Conservation (phyloP, 176 grass and related monocot genomes). For the Rhynchospora breviuscula region DNA sequence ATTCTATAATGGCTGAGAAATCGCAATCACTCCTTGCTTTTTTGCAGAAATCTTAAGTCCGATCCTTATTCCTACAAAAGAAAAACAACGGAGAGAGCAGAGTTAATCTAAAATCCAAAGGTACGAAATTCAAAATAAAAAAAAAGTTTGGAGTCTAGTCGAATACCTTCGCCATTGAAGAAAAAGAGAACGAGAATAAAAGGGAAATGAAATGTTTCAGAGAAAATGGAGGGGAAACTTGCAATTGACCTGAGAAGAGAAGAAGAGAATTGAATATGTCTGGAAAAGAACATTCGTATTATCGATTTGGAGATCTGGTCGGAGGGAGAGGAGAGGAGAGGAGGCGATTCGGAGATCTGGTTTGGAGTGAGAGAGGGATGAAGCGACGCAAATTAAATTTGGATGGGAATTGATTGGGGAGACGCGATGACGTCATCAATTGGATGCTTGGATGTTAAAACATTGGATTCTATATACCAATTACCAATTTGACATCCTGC, state of each 20-base stretch:
- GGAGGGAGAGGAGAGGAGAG: too few relatives aligned
- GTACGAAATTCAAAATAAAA: neutral
- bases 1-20: neutral
- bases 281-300: neutral
- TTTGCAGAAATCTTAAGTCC: slow-evolving; percentile 23
- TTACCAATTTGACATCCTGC: too few relatives aligned
- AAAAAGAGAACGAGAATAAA: neutral
- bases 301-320: too few relatives aligned
- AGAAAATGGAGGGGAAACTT: neutral
- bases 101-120: neutral
- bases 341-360: too few relatives aligned
- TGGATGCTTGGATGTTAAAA: too few relatives aligned
- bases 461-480: too few relatives aligned
- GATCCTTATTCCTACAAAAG: slow-evolving; percentile 32
- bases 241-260: too few relatives aligned
- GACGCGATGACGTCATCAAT: too few relatives aligned
- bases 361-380: too few relatives aligned
- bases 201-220: too few relatives aligned
- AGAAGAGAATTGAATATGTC: neutral
- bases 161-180: slow-evolving; percentile 5
- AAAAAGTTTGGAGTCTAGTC: neutral
- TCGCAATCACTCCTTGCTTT: slow-evolving; percentile 17
- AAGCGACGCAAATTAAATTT: too few relatives aligned
- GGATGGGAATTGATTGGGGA: too few relatives aligned
- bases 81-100: neutral